Evolutionary conservation across 2,329 filamentous ascomycete genomes (phyloP).

Genomic region (Juglanconis sp.): DNA sequence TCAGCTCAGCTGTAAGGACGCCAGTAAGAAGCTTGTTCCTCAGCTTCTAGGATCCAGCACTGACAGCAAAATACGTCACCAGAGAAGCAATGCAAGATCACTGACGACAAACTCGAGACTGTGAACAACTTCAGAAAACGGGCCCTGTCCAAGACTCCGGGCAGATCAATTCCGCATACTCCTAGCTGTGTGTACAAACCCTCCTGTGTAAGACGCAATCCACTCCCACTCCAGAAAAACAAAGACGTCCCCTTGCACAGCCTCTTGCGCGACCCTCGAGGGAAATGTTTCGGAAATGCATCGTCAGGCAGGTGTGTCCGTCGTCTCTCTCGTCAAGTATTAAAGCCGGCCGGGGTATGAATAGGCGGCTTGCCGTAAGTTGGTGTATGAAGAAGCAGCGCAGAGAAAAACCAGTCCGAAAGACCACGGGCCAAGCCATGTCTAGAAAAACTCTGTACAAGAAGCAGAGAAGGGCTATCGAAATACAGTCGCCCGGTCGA

Average conservation of each 20-base stretch:
- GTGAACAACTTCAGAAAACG: neutral
- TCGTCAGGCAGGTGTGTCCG: slow-evolving; percentile 18
- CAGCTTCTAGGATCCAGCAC: neutral
- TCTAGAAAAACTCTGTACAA: slow-evolving; percentile 17
- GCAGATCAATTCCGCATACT: slow-evolving; percentile 10
- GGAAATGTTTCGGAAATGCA: slow-evolving; percentile 10
- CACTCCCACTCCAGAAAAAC: neutral
- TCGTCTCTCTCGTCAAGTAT: slow-evolving; percentile 19
- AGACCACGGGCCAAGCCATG: slow-evolving; percentile 5
- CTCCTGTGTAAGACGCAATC: neutral
- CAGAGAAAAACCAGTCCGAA: neutral
- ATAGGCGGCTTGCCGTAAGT: slow-evolving; percentile 12
- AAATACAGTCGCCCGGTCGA: neutral
- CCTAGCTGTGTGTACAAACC: slow-evolving; percentile 7
- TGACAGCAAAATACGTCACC: neutral
- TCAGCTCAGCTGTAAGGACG: neutral
- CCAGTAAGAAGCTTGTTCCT: neutral
- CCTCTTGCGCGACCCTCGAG: slow-evolving; percentile 6
- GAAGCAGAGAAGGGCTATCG: slow-evolving; percentile 15
- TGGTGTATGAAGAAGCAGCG: slow-evolving; percentile 5
- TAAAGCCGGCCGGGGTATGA: slow-evolving; percentile 16
- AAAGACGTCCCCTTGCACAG: slow-evolving; percentile 3
- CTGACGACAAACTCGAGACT: neutral
- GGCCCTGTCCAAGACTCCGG: neutral
- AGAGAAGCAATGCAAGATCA: neutral